Evolutionary conservation across 352 stramenopile genomes (phyloP).

Genomic region (Phytopythium helicoides): DNA sequence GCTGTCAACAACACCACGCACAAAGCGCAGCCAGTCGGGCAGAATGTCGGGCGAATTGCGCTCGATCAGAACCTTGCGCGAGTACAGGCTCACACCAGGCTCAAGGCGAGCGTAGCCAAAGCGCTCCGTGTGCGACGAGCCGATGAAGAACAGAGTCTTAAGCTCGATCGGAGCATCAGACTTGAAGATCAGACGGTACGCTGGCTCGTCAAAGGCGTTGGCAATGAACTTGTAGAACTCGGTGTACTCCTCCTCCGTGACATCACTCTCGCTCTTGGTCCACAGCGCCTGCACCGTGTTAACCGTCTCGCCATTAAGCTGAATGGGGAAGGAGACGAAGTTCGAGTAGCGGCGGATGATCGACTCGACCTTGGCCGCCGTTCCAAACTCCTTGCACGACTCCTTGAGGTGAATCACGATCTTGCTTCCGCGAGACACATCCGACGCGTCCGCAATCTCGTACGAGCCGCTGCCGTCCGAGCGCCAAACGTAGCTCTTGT

Average conservation of each 20-base stretch:
- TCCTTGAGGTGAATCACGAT: slow-evolving; percentile 99
- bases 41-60: slow-evolving; percentile 96
- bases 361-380: slow-evolving; percentile 90
- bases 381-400: slow-evolving; percentile 94
- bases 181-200: slow-evolving; percentile 96
- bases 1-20: slow-evolving; percentile 92
- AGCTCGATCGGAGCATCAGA: slow-evolving; percentile 98
- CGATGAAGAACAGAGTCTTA: slow-evolving; percentile 98
- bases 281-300: slow-evolving; percentile 99
- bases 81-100: slow-evolving; percentile 97
- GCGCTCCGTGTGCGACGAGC: slow-evolving; percentile 96
- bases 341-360: slow-evolving; percentile 99
- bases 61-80: slow-evolving; percentile 99
- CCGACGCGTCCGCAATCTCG: slow-evolving; percentile 60
- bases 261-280: slow-evolving; percentile 94
- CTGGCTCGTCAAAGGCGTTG: slow-evolving; percentile 93
- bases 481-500: slow-evolving; percentile 59
- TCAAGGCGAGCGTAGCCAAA: slow-evolving; percentile 95
- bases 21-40: slow-evolving; percentile 96
- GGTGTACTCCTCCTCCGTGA: slow-evolving; percentile 96
- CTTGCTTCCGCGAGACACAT: slow-evolving; percentile 91
- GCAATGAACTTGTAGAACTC: slow-evolving; percentile 98
- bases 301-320: slow-evolving; percentile 95
- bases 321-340: slow-evolving; percentile 99
- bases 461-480: slow-evolving; percentile 85